These are phyloP conservation scores for Gnomoniopsis sp. DNA, from an alignment of 2,329 filamentous ascomycete species.

Conservation along the genomic window DNA sequence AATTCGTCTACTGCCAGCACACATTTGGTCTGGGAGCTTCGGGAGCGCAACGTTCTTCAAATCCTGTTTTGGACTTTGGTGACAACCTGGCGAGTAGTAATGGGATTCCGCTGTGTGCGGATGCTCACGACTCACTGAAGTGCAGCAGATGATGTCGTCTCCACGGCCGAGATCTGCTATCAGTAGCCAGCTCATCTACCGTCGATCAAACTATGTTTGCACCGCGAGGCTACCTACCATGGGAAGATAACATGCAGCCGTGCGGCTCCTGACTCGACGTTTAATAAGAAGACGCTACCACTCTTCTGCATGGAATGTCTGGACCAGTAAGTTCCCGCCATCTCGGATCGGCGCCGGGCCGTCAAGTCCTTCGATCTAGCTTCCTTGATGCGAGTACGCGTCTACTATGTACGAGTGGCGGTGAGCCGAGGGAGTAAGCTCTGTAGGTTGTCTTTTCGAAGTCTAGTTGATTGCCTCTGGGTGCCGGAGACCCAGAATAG, in stretches of 20 bases:
- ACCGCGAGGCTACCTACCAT: neutral
- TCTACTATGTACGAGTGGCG: neutral
- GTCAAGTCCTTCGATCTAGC: neutral
- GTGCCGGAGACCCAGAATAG: neutral
- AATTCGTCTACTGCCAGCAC: no score
- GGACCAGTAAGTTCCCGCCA: neutral
- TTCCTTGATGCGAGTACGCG: neutral
- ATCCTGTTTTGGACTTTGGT: neutral
- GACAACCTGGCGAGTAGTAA: neutral
- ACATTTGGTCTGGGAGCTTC: neutral
- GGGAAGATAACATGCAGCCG: neutral
- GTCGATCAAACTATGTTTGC: neutral
- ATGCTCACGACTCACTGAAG: neutral
- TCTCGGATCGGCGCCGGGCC: neutral
- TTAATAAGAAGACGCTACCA: neutral
- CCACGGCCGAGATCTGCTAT: neutral
- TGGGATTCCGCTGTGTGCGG: neutral
- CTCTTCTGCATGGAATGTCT: neutral
- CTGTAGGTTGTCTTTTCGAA: neutral
- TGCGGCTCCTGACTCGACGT: neutral
- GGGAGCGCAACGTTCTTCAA: neutral
- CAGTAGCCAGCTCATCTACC: constrained; percentile 1
- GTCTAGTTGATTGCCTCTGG: neutral
- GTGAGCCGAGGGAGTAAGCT: neutral
- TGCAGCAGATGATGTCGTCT: neutral